Evolutionary conservation across 164 flowering plant genomes (phyloP).

Genomic region (Platanus orientalis): DNA sequence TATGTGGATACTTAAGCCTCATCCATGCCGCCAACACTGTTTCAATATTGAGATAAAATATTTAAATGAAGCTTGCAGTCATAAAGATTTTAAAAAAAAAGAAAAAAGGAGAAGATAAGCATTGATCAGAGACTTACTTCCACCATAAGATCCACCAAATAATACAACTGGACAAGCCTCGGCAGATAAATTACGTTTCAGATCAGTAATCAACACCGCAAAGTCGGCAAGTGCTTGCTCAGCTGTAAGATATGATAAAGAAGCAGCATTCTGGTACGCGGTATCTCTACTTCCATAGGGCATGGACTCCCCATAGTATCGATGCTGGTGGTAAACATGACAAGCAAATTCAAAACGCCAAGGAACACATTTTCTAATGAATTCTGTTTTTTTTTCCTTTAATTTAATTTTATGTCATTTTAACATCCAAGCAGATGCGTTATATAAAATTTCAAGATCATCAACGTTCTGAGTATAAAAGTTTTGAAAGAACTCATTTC

Average conservation of each 20-base stretch:
- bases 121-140: slow-evolving; percentile 52
- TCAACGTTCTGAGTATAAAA: background rate
- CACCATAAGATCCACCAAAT: slow-evolving; percentile 96
- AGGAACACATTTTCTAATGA: background rate
- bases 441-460: no score
- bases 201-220: slow-evolving; percentile 60
- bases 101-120: background rate
- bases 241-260: slow-evolving; percentile 65
- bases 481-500: background rate
- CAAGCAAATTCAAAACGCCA: background rate
- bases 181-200: slow-evolving; percentile 73
- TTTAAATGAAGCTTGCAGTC: background rate
- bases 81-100: background rate
- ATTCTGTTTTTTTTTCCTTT: no score
- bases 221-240: slow-evolving; percentile 94
- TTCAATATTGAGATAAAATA: slow-evolving; percentile 9
- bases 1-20: slow-evolving; percentile 91
- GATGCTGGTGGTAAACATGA: slow-evolving; percentile 45
- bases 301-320: slow-evolving; percentile 92
- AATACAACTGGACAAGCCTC: slow-evolving; percentile 75
- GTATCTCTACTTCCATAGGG: slow-evolving; percentile 72
- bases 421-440: no score
- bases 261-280: slow-evolving; percentile 61
- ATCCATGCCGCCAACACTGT: slow-evolving; percentile 97
- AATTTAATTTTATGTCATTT: no score